Evolutionary conservation across 2,329 filamentous ascomycete genomes (phyloP).

Genomic region (Fonsecaea pedrosoi): DNA sequence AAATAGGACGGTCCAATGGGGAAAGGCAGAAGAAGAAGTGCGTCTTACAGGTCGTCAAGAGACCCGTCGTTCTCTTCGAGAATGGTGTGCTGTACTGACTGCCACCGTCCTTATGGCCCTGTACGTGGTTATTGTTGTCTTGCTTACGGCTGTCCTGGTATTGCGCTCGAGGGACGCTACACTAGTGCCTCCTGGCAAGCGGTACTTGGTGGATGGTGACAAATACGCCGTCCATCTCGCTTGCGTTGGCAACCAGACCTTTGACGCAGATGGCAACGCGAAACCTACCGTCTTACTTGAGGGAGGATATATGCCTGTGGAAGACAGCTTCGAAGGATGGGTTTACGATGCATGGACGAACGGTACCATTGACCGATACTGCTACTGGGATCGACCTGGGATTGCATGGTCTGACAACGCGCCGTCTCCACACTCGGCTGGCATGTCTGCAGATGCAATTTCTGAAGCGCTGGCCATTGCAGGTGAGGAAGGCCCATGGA

Average conservation of each 20-base stretch:
- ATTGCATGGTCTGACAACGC: conserved; percentile 89
- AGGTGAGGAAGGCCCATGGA: conserved; percentile 86
- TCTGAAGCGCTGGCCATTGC: conserved; percentile 82
- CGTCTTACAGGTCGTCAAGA: conserved; percentile 88
- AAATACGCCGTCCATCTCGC: conserved; percentile 88
- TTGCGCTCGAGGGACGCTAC: conserved; percentile 80
- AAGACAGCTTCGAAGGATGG: conserved; percentile 79
- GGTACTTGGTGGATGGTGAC: conserved; percentile 79
- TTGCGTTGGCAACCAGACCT: conserved; percentile 75
- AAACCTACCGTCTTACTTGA: conserved; percentile 86
- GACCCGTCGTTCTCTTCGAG: conserved; percentile 76
- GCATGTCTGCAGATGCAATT: conserved; percentile 87
- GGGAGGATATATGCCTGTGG: conserved; percentile 78
- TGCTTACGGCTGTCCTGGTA: conserved; percentile 80
- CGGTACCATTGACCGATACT: conserved; percentile 85
- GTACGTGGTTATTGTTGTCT: conserved; percentile 69
- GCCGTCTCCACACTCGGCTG: conserved; percentile 89
- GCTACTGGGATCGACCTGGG: conserved; percentile 93
- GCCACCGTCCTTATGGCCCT: conserved; percentile 74
- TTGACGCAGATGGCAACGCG: conserved; percentile 60
- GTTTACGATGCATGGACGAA: conserved; percentile 77
- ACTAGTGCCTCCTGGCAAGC: conserved; percentile 73
- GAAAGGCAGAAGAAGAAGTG: conserved; percentile 91
- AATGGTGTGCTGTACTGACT: conserved; percentile 82
- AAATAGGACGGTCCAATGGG: conserved; percentile 85